A percentile compares a stretch with the other conserved stretches of the same genome.
Evolutionary conservation across 2,329 filamentous ascomycete species (phyloP).

Genomic region (Paracoccidioides lutzii): DNA sequence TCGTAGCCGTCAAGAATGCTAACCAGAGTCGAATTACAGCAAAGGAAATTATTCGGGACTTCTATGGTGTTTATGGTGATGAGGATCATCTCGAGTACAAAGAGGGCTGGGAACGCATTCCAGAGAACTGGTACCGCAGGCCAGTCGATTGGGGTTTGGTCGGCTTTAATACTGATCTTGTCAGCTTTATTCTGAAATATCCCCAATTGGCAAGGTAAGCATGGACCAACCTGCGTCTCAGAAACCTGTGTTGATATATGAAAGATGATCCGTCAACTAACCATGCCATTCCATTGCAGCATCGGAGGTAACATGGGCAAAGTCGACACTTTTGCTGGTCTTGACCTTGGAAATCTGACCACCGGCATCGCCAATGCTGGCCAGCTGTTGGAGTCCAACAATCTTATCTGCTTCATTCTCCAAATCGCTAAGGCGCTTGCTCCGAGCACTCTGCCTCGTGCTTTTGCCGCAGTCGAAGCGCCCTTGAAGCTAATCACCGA

Average conservation of each 20-base stretch:
- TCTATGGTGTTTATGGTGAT: constrained; percentile 36
- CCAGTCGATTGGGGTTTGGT: constrained; percentile 37
- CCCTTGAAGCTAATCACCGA: constrained; percentile 20
- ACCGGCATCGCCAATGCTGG: constrained; percentile 27
- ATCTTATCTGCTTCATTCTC: constrained; percentile 28
- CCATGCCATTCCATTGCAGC: constrained; percentile 12
- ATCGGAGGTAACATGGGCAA: constrained; percentile 43
- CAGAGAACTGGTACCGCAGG: constrained; percentile 40
- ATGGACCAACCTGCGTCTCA: neutral
- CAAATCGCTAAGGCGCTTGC: constrained; percentile 23
- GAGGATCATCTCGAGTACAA: constrained; percentile 33
- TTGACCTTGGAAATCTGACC: constrained; percentile 33
- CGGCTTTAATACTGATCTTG: constrained; percentile 30
- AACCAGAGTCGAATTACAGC: constrained; percentile 15
- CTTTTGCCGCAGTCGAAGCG: constrained; percentile 19
- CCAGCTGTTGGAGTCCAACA: constrained; percentile 28
- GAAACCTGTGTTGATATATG: neutral
- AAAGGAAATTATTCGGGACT: constrained; percentile 33
- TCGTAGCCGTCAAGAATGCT: neutral
- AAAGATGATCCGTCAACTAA: neutral
- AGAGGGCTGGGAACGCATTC: constrained; percentile 40
- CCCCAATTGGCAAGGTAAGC: constrained; percentile 28
- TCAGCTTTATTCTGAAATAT: constrained; percentile 27
- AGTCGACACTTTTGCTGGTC: constrained; percentile 39
- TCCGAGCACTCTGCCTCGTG: constrained; percentile 20